Evolutionary conservation across 768 basidiomycete species (phyloP), one percentile per base, ranked within the genome.

Genomic region (Lactifluus hygrophoroides): DNA sequence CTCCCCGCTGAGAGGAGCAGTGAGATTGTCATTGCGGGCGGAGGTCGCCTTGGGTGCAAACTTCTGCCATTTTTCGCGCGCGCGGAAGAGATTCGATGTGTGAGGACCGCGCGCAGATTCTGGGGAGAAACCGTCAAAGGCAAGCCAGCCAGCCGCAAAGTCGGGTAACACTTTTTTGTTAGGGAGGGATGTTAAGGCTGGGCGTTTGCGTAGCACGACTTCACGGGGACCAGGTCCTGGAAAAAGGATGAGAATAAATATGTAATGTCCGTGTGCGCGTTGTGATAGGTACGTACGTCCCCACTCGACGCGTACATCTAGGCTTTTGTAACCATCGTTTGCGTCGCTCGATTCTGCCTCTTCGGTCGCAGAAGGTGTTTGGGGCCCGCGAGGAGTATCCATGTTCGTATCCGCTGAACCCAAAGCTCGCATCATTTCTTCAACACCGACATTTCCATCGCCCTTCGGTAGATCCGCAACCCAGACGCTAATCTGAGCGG

Each of bases 371-470:
- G 38, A 32, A n/a, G 27, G 27, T 14, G 38, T 23, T 10, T 13
- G 21, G 13, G 45, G 46, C 25, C 42, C 5, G 38, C 11, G 58
- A 25, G 32, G 23, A 6, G 25, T 19, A 8, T 43, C 52, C 0
- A 35, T 21, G 27, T 17, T 28, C 23, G 21, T 16, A 2, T 47
- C 10, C n/a, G 53, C 44, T 1, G 43, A 19, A 16, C 49, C 59
- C 17, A 60, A 21, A 21, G 5, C 59, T 5, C 46, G 60, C 23
- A 58, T 28, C 60, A 64, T 51, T 2, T 57, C 60, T 11, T 61
- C 60, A n/a, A 64, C 9, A 4, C 63, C 63, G 10, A 57, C 43
- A 21, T 62, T 50, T 14, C 56, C 60, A 17, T 62, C 63, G 25
- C 48, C 10, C 7, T 8, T 28, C 6, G 45, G 58, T 10, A 51